Evolutionary conservation across 495 filamentous ascomycete species (phyloP), one percentile per base, ranked within the genome.

Genomic region (Tuber borchii): DNA sequence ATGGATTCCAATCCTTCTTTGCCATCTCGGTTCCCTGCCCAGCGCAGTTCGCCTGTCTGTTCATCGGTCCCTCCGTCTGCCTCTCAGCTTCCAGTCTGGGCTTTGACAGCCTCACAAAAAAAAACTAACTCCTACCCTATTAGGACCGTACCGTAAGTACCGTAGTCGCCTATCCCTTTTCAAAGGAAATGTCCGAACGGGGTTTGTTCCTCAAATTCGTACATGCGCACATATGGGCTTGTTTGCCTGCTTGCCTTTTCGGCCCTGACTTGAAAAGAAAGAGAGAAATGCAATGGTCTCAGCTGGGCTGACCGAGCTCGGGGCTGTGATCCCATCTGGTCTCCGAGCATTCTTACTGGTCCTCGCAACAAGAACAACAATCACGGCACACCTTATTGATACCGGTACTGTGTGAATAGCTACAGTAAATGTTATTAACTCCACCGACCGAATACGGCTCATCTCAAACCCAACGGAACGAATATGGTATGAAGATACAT

Each of bases 1-100:
- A 77, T 69, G 43, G 43, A 76, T 51, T 56, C 75, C 42, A 39
- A 40, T 43, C 70, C 71, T 69, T 31, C 26, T 72, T 69, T 48
- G 56, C 76, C 69, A 78, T 77, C 74, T 78, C 75, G 74, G 45
- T 65, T 65, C 56, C n/a, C 56, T 65, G n/a, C 56, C 12, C n/a
- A 65, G 39, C 22, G 37, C 73, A 20, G 68, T 44, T 76, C 71
- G 73, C 51, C 74, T 71, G 75, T 44, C 73, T 72, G 61, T 75
- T 12, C 6, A 75, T 48, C 39, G 31, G 65, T 70, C 40, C 40
- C 26, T 74, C 69, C 44, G 43, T 31, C 45, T 39, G 69, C 39
- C 39, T 6, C 39, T 73, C 75, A 69, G 75, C 75, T 69, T 43
- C 51, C 43, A 46, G 44, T 71, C 34, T 26, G 44, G 65, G 37